These are phyloP conservation scores for Lepidium sativum DNA, from an alignment of 345 rosid genomes.

Conservation along the genomic window DNA sequence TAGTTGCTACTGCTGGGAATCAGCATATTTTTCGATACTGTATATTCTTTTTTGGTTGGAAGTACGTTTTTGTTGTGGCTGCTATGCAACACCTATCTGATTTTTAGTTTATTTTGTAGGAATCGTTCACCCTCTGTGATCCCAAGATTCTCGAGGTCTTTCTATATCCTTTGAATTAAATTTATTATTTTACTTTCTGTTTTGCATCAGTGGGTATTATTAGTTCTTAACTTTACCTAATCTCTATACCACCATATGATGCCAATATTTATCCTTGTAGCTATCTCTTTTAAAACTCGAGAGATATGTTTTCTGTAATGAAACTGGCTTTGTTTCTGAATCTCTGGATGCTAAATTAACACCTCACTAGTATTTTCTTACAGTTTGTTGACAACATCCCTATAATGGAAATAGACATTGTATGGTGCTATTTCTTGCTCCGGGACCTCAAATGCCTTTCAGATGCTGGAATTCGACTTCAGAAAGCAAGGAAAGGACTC, in stretches of 20 bases:
- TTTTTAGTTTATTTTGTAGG: constrained; percentile 36
- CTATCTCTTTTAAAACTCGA: neutral
- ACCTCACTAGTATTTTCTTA: constrained; percentile 15
- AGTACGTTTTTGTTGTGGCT: neutral
- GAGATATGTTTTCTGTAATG: too few relatives aligned
- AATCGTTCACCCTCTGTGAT: constrained; percentile 82
- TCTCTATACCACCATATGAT: neutral
- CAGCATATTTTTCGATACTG: neutral
- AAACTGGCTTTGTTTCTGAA: too few relatives aligned
- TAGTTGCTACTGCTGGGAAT: constrained; percentile 14
- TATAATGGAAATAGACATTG: constrained; percentile 92
- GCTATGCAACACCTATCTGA: neutral
- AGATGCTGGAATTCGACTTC: constrained; percentile 77
- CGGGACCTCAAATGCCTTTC: constrained; percentile 75
- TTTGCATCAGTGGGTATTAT: neutral
- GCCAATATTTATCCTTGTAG: neutral
- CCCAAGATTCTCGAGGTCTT: constrained; percentile 72
- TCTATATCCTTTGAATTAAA: neutral
- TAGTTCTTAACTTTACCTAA: neutral
- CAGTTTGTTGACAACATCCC: constrained; percentile 89
- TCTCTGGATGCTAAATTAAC: neutral
- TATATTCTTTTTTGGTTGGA: neutral
- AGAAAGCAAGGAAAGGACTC: constrained; percentile 81
- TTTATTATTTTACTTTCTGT: neutral
- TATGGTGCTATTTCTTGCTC: constrained; percentile 96